A percentile compares a stretch with the other conserved stretches of the same genome.
Evolutionary conservation across 2,329 filamentous ascomycete species (phyloP).

Genomic region (Neopestalotiopsis sp.): DNA sequence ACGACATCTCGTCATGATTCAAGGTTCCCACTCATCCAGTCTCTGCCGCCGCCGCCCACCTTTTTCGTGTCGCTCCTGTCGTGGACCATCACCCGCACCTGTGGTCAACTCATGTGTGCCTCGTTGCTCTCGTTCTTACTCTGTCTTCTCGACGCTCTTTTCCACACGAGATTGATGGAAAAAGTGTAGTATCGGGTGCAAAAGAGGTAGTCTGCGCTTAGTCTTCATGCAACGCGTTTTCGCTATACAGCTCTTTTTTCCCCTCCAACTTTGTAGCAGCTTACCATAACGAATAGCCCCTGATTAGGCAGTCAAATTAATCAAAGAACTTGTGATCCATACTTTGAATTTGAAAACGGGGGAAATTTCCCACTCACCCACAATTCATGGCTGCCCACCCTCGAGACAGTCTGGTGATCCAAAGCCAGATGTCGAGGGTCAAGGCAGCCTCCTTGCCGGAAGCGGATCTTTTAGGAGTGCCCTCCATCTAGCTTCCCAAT

Average conservation of each 20-base stretch:
- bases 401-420: constrained; percentile 3
- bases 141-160: neutral
- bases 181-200: neutral
- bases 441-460: neutral
- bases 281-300: neutral
- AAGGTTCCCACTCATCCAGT: neutral
- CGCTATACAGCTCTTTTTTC: neutral
- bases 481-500: neutral
- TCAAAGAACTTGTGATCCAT: neutral
- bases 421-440: constrained; percentile 3
- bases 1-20: constrained; percentile 14
- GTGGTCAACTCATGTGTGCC: neutral
- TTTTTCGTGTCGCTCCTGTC: constrained; percentile 7
- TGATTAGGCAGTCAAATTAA: neutral
- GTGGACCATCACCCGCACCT: neutral
- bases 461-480: neutral
- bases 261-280: neutral
- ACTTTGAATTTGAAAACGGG: neutral
- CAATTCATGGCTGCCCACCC: neutral
- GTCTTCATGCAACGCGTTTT: neutral
- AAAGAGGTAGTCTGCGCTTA: neutral
- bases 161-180: neutral
- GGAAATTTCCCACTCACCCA: neutral
- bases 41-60: neutral
- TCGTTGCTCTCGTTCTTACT: neutral